A percentile compares a stretch with the other conserved stretches of the same genome.
Evolutionary conservation across 2,329 filamentous ascomycete species (phyloP).

Genomic region (Zymoseptoria brevis): DNA sequence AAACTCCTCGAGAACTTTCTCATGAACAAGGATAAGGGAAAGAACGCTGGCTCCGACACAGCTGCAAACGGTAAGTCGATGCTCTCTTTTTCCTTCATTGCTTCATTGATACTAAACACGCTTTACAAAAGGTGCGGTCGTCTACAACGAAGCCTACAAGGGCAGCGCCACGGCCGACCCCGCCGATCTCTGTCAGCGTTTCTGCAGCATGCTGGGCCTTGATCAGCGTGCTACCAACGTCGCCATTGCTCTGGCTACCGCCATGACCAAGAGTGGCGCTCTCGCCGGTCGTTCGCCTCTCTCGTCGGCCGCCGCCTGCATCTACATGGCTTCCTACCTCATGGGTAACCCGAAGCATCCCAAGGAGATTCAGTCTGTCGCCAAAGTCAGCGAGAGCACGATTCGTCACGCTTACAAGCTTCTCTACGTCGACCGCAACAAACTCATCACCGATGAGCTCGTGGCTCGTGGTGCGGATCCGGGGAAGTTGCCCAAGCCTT

Average conservation of each 20-base stretch:
- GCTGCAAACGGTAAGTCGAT: slow-evolving; percentile 43
- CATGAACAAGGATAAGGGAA: slow-evolving; percentile 59
- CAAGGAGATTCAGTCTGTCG: slow-evolving; percentile 78
- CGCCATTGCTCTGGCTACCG: slow-evolving; percentile 67
- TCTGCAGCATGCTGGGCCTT: slow-evolving; percentile 74
- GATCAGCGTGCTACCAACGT: slow-evolving; percentile 71
- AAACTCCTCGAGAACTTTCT: slow-evolving; percentile 87
- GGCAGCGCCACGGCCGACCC: slow-evolving; percentile 26
- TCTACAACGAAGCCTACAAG: slow-evolving; percentile 23
- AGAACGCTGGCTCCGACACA: slow-evolving; percentile 26
- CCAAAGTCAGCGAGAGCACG: slow-evolving; percentile 90
- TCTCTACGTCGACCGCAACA: slow-evolving; percentile 65
- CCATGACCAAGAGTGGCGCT: slow-evolving; percentile 68
- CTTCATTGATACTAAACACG: slow-evolving; percentile 13
- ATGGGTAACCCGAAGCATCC: slow-evolving; percentile 70
- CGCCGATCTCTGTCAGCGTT: slow-evolving; percentile 66
- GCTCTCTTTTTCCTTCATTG: background rate
- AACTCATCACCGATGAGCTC: slow-evolving; percentile 68
- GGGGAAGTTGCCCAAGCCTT: slow-evolving; percentile 55
- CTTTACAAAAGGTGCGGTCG: slow-evolving; percentile 19
- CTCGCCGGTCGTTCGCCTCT: slow-evolving; percentile 88
- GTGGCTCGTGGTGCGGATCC: slow-evolving; percentile 64
- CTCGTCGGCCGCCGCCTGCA: slow-evolving; percentile 88
- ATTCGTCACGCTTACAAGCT: slow-evolving; percentile 94
- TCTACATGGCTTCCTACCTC: slow-evolving; percentile 89